These are phyloP conservation scores for Citrullus amarus DNA, from an alignment of 306 rosid species.

Conservation along the genomic window DNA sequence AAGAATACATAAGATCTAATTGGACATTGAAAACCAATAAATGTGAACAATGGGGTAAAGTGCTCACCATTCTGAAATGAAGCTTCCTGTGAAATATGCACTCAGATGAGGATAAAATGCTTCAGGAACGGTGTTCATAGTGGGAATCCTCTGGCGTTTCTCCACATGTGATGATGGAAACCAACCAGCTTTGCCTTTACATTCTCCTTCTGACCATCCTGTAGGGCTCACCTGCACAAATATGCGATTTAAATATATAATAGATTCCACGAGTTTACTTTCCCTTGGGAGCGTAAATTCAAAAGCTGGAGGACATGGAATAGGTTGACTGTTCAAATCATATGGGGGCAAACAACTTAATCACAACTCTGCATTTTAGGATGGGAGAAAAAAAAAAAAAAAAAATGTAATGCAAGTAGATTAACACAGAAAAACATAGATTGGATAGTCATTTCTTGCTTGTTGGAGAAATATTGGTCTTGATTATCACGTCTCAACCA, in stretches of 20 bases:
- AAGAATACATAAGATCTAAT: background rate
- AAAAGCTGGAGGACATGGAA: background rate
- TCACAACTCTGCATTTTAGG: background rate
- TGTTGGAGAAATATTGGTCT: background rate
- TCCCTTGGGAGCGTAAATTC: background rate
- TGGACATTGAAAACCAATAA: background rate
- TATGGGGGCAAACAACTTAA: background rate
- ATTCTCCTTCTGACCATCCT: conserved; percentile 99
- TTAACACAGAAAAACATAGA: background rate
- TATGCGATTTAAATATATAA: background rate
- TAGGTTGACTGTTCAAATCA: background rate
- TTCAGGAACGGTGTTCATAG: conserved; percentile 14
- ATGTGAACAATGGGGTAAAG: background rate
- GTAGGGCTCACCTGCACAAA: conserved; percentile 49
- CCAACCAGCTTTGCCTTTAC: conserved; percentile 87
- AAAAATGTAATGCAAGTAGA: background rate
- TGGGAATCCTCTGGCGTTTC: conserved; percentile 75
- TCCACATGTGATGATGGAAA: conserved; percentile 76
- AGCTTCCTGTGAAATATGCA: background rate
- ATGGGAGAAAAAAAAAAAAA: background rate
- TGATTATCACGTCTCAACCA: background rate
- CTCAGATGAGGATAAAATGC: background rate
- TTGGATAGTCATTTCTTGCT: background rate
- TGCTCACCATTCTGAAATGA: background rate
- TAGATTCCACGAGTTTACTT: background rate